phyloP scores from a whole-genome alignment of 2,329 filamentous ascomycete species.

The Penicillium sp. region DNA sequence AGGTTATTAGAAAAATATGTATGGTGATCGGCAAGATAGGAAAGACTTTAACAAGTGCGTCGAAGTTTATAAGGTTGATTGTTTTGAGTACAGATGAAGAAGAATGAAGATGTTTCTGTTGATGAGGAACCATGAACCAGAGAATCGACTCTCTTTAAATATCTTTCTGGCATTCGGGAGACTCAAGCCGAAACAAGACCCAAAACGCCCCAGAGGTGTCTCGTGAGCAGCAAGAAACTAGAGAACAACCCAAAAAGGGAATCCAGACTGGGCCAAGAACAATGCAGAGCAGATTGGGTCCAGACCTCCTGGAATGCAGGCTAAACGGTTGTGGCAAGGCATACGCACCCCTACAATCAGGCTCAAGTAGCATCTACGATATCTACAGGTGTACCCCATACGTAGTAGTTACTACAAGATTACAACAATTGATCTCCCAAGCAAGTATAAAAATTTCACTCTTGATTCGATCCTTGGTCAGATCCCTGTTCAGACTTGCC shows the following conservation, averaged over 20 bases:
- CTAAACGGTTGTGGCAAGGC: slow-evolving; percentile 4
- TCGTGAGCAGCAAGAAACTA: slow-evolving; percentile 9
- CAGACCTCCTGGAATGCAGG: slow-evolving; percentile 6
- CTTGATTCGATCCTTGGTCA: background rate
- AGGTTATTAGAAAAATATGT: background rate
- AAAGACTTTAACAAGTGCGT: background rate
- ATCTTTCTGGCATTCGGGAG: background rate
- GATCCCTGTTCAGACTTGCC: background rate
- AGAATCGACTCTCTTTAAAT: slow-evolving; percentile 4
- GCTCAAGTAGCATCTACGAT: background rate
- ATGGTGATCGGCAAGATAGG: slow-evolving; percentile 20
- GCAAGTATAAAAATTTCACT: background rate
- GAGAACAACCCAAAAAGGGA: slow-evolving; percentile 2
- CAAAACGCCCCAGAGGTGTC: background rate
- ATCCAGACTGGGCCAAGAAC: slow-evolving; percentile 5
- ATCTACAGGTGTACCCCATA: background rate
- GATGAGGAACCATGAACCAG: background rate
- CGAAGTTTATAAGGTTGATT: background rate
- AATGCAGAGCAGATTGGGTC: background rate
- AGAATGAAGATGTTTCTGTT: background rate
- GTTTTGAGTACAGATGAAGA: background rate
- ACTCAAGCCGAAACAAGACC: background rate
- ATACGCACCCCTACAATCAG: background rate
- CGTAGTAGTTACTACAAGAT: background rate
- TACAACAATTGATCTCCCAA: background rate